Evolutionary conservation across 1,139 yeast species (phyloP).

Genomic region (Taphrina populina): DNA sequence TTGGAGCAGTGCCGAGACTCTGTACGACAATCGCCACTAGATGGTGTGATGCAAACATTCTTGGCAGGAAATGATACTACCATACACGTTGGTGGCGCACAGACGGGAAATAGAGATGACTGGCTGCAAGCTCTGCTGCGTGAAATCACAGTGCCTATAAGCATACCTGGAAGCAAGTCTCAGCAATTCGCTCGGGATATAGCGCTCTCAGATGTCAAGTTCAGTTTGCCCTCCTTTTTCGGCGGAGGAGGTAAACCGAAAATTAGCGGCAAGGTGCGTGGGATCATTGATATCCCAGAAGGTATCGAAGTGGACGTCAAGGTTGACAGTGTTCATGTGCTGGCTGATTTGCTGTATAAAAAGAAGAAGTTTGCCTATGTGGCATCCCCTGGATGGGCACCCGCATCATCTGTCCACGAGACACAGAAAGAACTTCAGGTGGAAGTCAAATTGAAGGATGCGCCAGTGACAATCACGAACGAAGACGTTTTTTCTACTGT

Average conservation of each 20-base stretch:
- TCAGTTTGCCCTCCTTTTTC: conserved; percentile 16
- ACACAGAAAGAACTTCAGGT: conserved; percentile 6
- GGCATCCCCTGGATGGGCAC: conserved; percentile 31
- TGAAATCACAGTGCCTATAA: conserved; percentile 10
- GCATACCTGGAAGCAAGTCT: conserved; percentile 17
- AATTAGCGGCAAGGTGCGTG: conserved; percentile 26
- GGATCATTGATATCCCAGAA: conserved; percentile 17
- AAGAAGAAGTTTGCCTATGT: conserved; percentile 15
- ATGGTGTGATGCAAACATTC: conserved; percentile 19
- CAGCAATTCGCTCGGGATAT: conserved; percentile 28
- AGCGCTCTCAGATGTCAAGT: conserved; percentile 28
- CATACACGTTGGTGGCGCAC: conserved; percentile 12
- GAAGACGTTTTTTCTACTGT: conserved; percentile 26
- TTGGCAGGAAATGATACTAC: conserved; percentile 20
- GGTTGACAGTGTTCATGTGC: conserved; percentile 18
- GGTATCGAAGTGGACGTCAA: conserved; percentile 22
- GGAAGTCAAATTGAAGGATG: conserved; percentile 17
- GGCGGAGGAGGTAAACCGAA: conserved; percentile 28
- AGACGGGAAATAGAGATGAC: background rate
- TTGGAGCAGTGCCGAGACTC: background rate
- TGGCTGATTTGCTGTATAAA: conserved; percentile 20
- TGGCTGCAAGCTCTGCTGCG: conserved; percentile 11
- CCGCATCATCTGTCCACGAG: conserved; percentile 15
- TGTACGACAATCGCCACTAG: conserved; percentile 9
- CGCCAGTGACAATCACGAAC: conserved; percentile 28